Base-by-base conservation (phyloP, 805 yeast genomes). In the Barnettozyma californica region DNA sequence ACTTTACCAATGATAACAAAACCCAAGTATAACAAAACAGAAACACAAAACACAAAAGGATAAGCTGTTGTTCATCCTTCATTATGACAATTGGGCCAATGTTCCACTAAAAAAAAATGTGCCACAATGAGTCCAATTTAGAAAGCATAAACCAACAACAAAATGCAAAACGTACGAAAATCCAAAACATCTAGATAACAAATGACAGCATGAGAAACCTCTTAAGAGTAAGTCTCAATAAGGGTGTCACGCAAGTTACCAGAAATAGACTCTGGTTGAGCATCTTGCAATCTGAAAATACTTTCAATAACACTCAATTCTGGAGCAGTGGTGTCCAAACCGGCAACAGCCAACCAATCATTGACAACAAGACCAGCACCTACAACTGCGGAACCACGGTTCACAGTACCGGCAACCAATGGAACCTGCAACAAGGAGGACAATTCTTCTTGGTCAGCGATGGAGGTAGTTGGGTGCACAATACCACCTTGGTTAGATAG, bases 331-430 rank as follows among this genome's bases (percentile, higher is more conserved):
- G 99, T 94, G 71, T 94, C 98, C 59, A 88, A 77, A 56, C 99
- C 99, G 43, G 96, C 77, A 39, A 95, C 98, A 27, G 98, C 95
- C 57, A 92, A 75, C 95, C 97, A 94, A 73, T 94, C 99, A 67
- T 94, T 94, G 46, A 91, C 99, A 47, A 94, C 98, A 83, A 94
- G 83, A 59, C 99, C 99, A 42, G 97, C 98, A 63, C 99, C 99
- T 52, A 94, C 96, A 44, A 92, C 97, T 5, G 96, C 72, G 26
- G 97, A 88, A 70, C 99, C 99, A 69, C 99, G 84, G 75, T 94
- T 94, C 51, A 94, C 91, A 36, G 97, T 91, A 69, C 99, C 99
- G 7, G 99, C 99, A 43, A 94, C 99, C 55, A 94, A 76, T 47
- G 99, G 99, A 38, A 94, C 96, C 73, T 94, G 99, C 62, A 94